phyloP scores from a whole-genome alignment of 2,329 filamentous ascomycete species.

The Ascochyta rabiei region DNA sequence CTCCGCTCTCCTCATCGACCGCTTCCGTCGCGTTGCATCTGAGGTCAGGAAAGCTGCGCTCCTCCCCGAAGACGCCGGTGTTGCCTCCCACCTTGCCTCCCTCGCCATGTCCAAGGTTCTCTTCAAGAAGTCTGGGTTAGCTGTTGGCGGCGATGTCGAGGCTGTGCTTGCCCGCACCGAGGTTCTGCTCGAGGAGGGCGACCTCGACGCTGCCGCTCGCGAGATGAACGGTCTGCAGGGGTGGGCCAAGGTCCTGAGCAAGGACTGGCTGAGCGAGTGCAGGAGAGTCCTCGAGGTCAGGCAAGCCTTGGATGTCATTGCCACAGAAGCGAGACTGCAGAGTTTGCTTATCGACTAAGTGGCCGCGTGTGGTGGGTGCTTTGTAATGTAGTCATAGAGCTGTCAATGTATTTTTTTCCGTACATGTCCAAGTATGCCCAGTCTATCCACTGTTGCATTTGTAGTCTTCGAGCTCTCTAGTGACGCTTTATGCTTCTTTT shows the following conservation, averaged over 20 bases:
- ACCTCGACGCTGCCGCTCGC: conserved; percentile 86
- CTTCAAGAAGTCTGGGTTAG: conserved; percentile 84
- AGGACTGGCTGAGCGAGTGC: conserved; percentile 91
- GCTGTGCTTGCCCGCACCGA: conserved; percentile 90
- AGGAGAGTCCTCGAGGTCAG: conserved; percentile 92
- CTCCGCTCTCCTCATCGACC: conserved; percentile 84
- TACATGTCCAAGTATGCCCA: background rate
- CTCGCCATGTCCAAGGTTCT: conserved; percentile 90
- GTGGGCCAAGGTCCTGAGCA: conserved; percentile 93
- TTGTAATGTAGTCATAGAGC: conserved; percentile 19
- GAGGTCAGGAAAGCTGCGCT: conserved; percentile 95
- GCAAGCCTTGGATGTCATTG: conserved; percentile 94
- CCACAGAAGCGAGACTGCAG: conserved; percentile 86
- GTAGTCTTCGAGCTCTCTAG: too few relatives aligned
- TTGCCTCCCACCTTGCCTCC: conserved; percentile 91
- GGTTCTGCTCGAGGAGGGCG: conserved; percentile 87
- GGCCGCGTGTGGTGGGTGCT: background rate
- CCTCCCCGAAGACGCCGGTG: conserved; percentile 89
- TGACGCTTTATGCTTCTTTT: too few relatives aligned
- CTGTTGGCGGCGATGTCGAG: conserved; percentile 88
- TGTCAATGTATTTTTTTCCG: conserved; percentile 10
- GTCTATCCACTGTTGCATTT: too few relatives aligned
- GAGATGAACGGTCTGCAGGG: conserved; percentile 94
- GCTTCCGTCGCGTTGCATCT: conserved; percentile 88
- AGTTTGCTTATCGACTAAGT: conserved; percentile 78